Evolutionary conservation across 2,329 filamentous ascomycete genomes (phyloP), one percentile per base, ranked within the genome.

Genomic region (Ascochyta rabiei): DNA sequence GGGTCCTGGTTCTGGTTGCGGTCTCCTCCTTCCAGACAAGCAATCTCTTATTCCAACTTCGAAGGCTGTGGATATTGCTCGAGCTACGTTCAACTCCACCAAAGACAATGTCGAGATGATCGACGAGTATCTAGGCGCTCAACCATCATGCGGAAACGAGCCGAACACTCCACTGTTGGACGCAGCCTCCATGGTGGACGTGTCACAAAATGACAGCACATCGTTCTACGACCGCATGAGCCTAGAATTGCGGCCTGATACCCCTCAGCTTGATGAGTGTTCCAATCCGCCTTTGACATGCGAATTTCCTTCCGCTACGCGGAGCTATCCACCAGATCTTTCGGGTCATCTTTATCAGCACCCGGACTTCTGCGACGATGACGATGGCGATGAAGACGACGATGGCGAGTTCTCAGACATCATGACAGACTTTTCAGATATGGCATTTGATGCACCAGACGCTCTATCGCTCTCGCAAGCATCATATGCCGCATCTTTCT

Each of bases 1-100:
- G 24, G 40, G 33, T 18, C 2, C 24, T 23, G 24, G 12, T 44
- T 1, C n/a, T 12, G 33, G 12, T 44, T 1, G 12, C 8, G 33
- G 46, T 41, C 34, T 54, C 13, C 19, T 56, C 13, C 31, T 60
- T 1, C 51, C 51, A 10, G 54, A 48, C 12, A 48, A 57, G 16
- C 45, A 41, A 8, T 48, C 19, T 19, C 21, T 45, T 24, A 16
- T 48, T 2, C 34, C 44, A 13, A 16, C 15, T 10, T 4, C 39
- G 4, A 24, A 8, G 6, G 51, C 51, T 7, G 28, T 54, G 28
- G n/a, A n/a, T 13, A 12, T 28, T 45, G 40, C 30, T 35, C 19
- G 48, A 7, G 15, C n/a, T 13, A 12, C 15, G 9, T 21, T 8
- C 3, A 8, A 23, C 9, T 1, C 8, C 13, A 8, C 7, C 8